A percentile compares a stretch with the other conserved stretches of the same genome.
phyloP scores from a whole-genome alignment of 139 green algal genomes.

The Haematococcus sp. region DNA sequence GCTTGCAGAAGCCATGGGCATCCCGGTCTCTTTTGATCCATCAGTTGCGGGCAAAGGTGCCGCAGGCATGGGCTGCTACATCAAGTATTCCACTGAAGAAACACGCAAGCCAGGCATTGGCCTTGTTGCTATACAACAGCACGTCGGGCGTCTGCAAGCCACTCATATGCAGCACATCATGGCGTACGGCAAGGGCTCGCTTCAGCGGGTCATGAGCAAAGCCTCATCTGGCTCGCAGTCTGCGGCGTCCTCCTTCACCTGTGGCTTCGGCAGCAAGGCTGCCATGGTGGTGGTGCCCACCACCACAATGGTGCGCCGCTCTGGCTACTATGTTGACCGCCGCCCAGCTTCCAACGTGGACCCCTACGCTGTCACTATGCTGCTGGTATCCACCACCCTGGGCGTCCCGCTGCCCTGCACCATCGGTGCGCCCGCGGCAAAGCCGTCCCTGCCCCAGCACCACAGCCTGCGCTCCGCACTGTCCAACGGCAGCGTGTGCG shows the following conservation, averaged over 20 bases:
- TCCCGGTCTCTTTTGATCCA: constrained; percentile 60
- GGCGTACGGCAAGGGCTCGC: constrained; percentile 63
- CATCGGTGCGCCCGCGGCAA: not conserved
- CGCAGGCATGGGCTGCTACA: constrained; percentile 51
- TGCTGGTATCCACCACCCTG: constrained; percentile 76
- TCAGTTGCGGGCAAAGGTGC: constrained; percentile 51
- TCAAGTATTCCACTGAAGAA: constrained; percentile 69
- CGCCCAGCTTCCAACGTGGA: constrained; percentile 69
- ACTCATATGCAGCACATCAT: constrained; percentile 64
- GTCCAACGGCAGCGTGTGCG: constrained; percentile 1
- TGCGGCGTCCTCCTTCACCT: constrained; percentile 41
- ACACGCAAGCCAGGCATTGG: constrained; percentile 51
- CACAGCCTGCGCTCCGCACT: not conserved
- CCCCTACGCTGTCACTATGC: constrained; percentile 75
- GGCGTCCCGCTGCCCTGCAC: constrained; percentile 28
- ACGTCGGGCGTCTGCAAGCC: constrained; percentile 50
- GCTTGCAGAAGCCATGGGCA: constrained; percentile 45
- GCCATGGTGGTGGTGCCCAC: constrained; percentile 60
- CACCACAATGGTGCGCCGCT: constrained; percentile 31
- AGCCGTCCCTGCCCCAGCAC: constrained; percentile 7
- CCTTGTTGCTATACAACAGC: constrained; percentile 49
- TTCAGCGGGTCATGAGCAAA: constrained; percentile 8
- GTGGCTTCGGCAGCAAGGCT: constrained; percentile 53
- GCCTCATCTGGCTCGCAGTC: not conserved
- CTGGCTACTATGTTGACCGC: constrained; percentile 72